Evolutionary conservation across 495 filamentous ascomycete genomes (phyloP).

Genomic region (Neurospora sp.): DNA sequence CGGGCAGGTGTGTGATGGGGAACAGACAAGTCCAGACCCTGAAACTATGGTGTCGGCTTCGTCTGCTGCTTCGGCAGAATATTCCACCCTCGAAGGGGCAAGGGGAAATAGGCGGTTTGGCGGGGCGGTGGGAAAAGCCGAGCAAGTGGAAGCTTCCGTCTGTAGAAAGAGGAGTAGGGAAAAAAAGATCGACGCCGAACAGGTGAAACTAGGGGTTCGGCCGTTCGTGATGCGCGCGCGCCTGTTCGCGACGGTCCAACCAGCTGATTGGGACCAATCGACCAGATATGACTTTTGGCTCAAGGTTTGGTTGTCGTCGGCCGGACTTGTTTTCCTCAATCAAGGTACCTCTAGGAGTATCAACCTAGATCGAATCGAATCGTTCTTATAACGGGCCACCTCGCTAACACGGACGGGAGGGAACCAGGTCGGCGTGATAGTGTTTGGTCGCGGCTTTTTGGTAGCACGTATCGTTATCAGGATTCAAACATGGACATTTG

Average conservation of each 20-base stretch:
- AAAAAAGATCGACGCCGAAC: background rate
- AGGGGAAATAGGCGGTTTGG: background rate
- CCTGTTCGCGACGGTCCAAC: background rate
- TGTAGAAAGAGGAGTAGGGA: background rate
- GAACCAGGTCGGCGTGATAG: background rate
- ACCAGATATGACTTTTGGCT: background rate
- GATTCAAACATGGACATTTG: conserved; percentile 1
- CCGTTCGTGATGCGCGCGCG: background rate
- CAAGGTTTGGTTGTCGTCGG: background rate
- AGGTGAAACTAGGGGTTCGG: background rate
- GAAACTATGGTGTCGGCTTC: background rate
- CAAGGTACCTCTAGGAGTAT: background rate
- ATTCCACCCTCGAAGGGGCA: background rate
- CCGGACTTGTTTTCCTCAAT: background rate
- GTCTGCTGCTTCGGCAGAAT: background rate
- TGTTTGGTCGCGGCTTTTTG: background rate
- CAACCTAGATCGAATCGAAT: background rate
- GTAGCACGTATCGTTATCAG: background rate
- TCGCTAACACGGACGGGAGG: background rate
- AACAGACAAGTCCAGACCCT: background rate
- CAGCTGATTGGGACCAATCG: background rate
- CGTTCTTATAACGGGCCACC: background rate
- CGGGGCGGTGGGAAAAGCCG: background rate
- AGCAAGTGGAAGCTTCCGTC: background rate
- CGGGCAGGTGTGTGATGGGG: conserved; percentile 3